Conservation (phyloP, 1,139 yeast genomes). For the Blastobotrys persicus region DNA sequence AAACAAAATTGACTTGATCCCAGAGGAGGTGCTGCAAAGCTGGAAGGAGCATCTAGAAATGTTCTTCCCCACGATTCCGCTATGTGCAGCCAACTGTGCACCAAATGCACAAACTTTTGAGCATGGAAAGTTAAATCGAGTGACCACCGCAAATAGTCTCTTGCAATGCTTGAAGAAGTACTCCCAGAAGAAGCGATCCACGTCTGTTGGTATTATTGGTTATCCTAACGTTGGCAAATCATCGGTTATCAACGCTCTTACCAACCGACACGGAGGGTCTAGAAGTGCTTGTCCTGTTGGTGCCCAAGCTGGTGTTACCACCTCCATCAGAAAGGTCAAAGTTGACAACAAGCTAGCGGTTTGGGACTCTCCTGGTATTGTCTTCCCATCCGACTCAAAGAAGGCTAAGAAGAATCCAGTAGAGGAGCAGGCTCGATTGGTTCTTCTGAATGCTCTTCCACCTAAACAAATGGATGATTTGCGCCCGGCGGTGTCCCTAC, state of each 20-base stretch:
- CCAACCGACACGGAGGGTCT: slow-evolving; percentile 69
- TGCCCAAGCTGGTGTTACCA: slow-evolving; percentile 96
- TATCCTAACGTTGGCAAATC: slow-evolving; percentile 98
- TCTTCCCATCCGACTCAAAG: slow-evolving; percentile 70
- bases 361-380: slow-evolving; percentile 96
- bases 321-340: slow-evolving; percentile 86
- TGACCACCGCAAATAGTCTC: slow-evolving; percentile 69
- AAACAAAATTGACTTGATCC: slow-evolving; percentile 90
- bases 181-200: slow-evolving; percentile 84
- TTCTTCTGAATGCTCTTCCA: slow-evolving; percentile 85
- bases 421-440: slow-evolving; percentile 83
- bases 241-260: slow-evolving; percentile 87
- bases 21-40: slow-evolving; percentile 73
- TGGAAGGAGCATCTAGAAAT: slow-evolving; percentile 82
- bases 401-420: slow-evolving; percentile 47
- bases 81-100: slow-evolving; percentile 53
- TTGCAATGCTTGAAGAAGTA: slow-evolving; percentile 81
- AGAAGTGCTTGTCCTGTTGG: slow-evolving; percentile 89
- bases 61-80: slow-evolving; percentile 88
- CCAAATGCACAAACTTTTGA: slow-evolving; percentile 68
- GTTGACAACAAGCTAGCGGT: slow-evolving; percentile 85
- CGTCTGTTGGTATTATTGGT: slow-evolving; percentile 93
- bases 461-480: slow-evolving; percentile 87
- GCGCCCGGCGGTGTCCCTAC: slow-evolving; percentile 70
- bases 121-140: slow-evolving; percentile 64